phyloP scores from a whole-genome alignment of 2,329 filamentous ascomycete species.

The Calonectria pseudoreteaudii region DNA sequence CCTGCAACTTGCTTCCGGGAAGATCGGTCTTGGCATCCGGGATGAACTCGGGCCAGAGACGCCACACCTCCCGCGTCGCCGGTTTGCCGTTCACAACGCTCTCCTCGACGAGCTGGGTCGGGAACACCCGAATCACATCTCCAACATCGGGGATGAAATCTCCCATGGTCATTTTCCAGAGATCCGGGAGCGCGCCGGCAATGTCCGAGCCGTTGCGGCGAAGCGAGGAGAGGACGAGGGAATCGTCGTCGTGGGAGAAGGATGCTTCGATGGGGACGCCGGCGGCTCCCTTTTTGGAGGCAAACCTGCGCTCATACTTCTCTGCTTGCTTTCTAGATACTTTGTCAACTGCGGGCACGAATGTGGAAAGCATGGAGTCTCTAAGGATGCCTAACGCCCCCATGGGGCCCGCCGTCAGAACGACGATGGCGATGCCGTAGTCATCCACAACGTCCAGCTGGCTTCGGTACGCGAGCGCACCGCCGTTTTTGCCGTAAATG shows the following conservation, averaged over 20 bases:
- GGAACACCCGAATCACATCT: constrained; percentile 41
- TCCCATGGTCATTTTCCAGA: constrained; percentile 42
- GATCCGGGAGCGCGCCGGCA: constrained; percentile 26
- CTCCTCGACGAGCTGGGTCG: constrained; percentile 31
- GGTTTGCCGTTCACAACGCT: constrained; percentile 23
- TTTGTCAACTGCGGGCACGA: constrained; percentile 45
- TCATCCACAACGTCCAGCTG: constrained; percentile 51
- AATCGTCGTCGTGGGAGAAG: constrained; percentile 41
- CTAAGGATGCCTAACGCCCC: constrained; percentile 42
- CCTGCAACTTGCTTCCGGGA: constrained; percentile 36
- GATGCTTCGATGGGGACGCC: constrained; percentile 23
- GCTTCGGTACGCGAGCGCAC: constrained; percentile 48
- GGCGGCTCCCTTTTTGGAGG: background rate
- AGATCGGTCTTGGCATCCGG: constrained; percentile 40
- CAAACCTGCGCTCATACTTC: constrained; percentile 32
- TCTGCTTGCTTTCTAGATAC: constrained; percentile 42
- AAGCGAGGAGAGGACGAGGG: constrained; percentile 38
- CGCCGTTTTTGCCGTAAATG: constrained; percentile 50
- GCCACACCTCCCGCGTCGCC: constrained; percentile 41
- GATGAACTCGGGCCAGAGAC: constrained; percentile 42
- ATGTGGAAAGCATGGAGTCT: constrained; percentile 42
- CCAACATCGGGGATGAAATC: constrained; percentile 34
- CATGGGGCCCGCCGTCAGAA: constrained; percentile 48
- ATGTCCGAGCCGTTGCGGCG: constrained; percentile 38
- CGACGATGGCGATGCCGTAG: constrained; percentile 47